Evolutionary conservation across 805 yeast species (phyloP).

Genomic region (Wickerhamiella cacticola): DNA sequence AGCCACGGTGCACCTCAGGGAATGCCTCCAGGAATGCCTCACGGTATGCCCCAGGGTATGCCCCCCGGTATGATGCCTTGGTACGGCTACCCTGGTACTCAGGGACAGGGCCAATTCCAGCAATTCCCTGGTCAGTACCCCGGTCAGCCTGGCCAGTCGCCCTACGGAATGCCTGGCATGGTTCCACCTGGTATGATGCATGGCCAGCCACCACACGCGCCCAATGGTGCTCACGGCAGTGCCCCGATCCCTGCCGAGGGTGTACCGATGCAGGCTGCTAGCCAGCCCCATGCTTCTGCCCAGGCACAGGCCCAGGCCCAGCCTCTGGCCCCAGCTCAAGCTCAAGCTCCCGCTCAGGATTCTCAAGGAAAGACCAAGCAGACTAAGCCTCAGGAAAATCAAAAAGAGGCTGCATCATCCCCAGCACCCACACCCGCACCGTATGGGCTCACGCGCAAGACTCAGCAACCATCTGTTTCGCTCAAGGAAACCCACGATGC

Average conservation of each 20-base stretch:
- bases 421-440: constrained; percentile 4
- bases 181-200: constrained; percentile 4
- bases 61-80: constrained; percentile 13
- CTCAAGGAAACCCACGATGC: constrained; percentile 7
- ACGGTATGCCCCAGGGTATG: constrained; percentile 10
- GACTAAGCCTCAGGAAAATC: background rate
- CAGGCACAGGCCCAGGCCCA: background rate
- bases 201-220: background rate
- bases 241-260: background rate
- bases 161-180: constrained; percentile 3
- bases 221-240: background rate
- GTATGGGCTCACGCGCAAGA: constrained; percentile 9
- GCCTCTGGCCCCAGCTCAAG: no score
- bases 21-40: constrained; percentile 4
- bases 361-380: background rate
- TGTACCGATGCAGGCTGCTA: no score
- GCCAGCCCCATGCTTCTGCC: background rate
- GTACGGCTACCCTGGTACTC: constrained; percentile 5
- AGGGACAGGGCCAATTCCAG: constrained; percentile 9
- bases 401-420: background rate
- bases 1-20: constrained; percentile 9
- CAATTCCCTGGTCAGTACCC: background rate
- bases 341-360: background rate
- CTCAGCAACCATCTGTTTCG: background rate
- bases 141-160: background rate